Evolutionary conservation across 352 stramenopile genomes (phyloP).

Genomic region (Globisporangium carolinianum): DNA sequence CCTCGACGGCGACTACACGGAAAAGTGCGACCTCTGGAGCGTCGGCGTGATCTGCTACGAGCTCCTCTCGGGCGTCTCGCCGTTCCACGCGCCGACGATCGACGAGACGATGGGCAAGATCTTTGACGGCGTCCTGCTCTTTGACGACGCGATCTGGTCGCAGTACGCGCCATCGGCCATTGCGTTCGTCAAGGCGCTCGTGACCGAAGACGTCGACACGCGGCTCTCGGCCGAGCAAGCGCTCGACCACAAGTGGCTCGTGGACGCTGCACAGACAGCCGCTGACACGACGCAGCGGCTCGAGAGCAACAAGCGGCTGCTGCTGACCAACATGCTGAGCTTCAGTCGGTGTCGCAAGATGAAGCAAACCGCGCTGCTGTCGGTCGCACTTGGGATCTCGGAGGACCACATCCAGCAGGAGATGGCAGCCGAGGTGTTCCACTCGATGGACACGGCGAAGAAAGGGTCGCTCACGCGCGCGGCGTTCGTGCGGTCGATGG

Average conservation of each 20-base stretch:
- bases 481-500: slow-evolving; percentile 90
- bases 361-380: slow-evolving; percentile 70
- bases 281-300: slow-evolving; percentile 23
- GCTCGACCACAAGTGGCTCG: slow-evolving; percentile 62
- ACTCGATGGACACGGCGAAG: slow-evolving; percentile 82
- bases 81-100: slow-evolving; percentile 60
- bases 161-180: slow-evolving; percentile 55
- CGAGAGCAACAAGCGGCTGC: slow-evolving; percentile 47
- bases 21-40: slow-evolving; percentile 80
- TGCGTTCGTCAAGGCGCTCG: slow-evolving; percentile 73
- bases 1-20: slow-evolving; percentile 74
- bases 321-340: slow-evolving; percentile 74
- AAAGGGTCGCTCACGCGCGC: slow-evolving; percentile 86
- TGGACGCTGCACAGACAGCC: slow-evolving; percentile 13
- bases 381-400: slow-evolving; percentile 60
- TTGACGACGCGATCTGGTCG: slow-evolving; percentile 61
- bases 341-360: slow-evolving; percentile 71
- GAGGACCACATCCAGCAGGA: slow-evolving; percentile 71
- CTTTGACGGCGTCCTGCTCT: slow-evolving; percentile 67
- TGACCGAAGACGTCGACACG: slow-evolving; percentile 64
- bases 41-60: slow-evolving; percentile 78
- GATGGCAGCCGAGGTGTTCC: slow-evolving; percentile 78
- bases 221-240: slow-evolving; percentile 60
- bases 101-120: slow-evolving; percentile 83
- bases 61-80: slow-evolving; percentile 54